Percentiles rank a stretch among this genome's conserved stretches.
Evolutionary conservation across 176 grass and related monocot genomes (phyloP).

Genomic region (Bolboschoenus planiculmis): DNA sequence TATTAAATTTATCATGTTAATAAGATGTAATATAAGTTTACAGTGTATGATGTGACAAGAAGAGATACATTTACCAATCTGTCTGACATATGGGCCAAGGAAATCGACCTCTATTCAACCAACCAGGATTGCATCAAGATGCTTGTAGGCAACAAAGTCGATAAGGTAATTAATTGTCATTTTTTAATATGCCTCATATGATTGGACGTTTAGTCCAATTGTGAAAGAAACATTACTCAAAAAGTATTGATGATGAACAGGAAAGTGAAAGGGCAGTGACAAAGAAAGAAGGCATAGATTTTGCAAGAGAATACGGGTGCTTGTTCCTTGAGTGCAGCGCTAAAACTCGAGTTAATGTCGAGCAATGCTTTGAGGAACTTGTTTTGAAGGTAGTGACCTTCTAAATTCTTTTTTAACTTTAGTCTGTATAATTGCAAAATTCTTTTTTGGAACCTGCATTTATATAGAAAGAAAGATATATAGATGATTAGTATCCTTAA

Average conservation of each 20-base stretch:
- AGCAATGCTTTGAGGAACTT: conserved; percentile 93
- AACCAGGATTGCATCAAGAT: conserved; percentile 99
- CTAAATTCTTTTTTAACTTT: too few species aligned
- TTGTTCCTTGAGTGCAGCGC: conserved; percentile 96
- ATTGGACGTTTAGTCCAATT: background rate
- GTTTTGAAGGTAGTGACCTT: conserved; percentile 80
- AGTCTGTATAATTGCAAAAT: background rate
- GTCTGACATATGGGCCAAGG: conserved; percentile 92
- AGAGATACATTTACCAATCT: conserved; percentile 91
- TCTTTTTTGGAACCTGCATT: background rate
- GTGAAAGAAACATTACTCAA: background rate
- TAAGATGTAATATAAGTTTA: background rate
- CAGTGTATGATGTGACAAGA: conserved; percentile 88
- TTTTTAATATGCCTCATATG: background rate
- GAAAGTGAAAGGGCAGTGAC: conserved; percentile 93
- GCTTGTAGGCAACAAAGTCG: conserved; percentile 97
- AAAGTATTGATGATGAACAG: conserved; percentile 17
- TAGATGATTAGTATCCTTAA: background rate
- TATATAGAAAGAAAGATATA: background rate
- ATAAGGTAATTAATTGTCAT: conserved; percentile 53
- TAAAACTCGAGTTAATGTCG: conserved; percentile 85
- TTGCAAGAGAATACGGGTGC: conserved; percentile 87
- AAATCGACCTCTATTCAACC: conserved; percentile 98
- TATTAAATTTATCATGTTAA: background rate
- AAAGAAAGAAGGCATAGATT: conserved; percentile 92